Base-by-base conservation (phyloP, 495 filamentous ascomycete genomes). In the Lentithecium fluviatile region DNA sequence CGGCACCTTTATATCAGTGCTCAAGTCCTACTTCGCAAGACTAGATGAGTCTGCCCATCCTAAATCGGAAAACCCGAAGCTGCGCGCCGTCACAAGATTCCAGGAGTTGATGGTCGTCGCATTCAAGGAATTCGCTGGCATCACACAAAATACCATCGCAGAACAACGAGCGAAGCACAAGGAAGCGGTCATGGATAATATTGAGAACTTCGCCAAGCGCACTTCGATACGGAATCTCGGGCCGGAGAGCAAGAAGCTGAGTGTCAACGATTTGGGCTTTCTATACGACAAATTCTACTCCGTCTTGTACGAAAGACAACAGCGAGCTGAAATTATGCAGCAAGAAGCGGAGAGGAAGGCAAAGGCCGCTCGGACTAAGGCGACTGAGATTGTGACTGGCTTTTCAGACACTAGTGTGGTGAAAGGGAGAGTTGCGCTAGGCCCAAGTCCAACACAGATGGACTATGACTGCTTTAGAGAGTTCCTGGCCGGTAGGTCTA, bases 21-120 rank as follows among this genome's bases (percentile, higher is more conserved):
- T 98, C 37, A 98, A 98, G 70, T 84, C 86, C 6, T 98, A 98
- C 75, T 98, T 98, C 73, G 85, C 88, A 6, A 85, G 88, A 20
- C 79, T 98, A 15, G 93, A 97, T 67, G 92, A 97, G 74, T 96
- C 91, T 6, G 94, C 94, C 5, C 95, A 98, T 69, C 95, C 94
- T 0, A 90, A 86, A 63, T 96, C 90, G 0, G 90, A 95, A 67
- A 97, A 97, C 64, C 85, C 90, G 0, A 97, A 97, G 70, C 76
- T 96, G 21, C 81, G 93, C 59, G 89, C 90, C 8, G 92, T 98
- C 37, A 98, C 95, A 0, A 82, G 89, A 43, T 98, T 98, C 73
- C 94, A 98, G 71, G 94, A 97, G 69, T 80, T 98, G 53, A 96
- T 98, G 90, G 94, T 98, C 2, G 92, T 97, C 2, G 94, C 94